phyloP scores from a whole-genome alignment of 805 yeast genomes.

The Starmera amethionina region DNA sequence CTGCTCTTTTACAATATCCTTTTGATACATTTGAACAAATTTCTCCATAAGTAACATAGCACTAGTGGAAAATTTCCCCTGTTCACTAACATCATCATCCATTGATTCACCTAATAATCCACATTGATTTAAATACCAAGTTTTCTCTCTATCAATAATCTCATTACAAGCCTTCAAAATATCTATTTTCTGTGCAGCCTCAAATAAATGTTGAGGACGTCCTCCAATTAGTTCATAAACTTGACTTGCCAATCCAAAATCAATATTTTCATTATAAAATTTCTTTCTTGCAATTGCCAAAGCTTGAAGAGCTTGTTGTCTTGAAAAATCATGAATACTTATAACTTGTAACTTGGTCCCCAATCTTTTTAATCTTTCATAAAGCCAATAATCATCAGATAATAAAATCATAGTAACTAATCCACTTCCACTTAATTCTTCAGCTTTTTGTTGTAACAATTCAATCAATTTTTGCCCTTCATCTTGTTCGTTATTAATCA shows the following conservation, averaged over 20 bases:
- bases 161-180: slow-evolving; percentile 53
- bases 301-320: slow-evolving; percentile 46
- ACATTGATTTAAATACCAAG: slow-evolving; percentile 81
- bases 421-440: slow-evolving; percentile 56
- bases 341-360: slow-evolving; percentile 71
- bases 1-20: slow-evolving; percentile 22
- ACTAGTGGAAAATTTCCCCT: slow-evolving; percentile 64
- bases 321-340: slow-evolving; percentile 52
- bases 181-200: slow-evolving; percentile 52
- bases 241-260: slow-evolving; percentile 33
- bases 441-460: slow-evolving; percentile 76
- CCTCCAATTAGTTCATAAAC: slow-evolving; percentile 73
- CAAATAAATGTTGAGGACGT: slow-evolving; percentile 71
- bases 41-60: slow-evolving; percentile 68
- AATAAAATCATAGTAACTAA: slow-evolving; percentile 50
- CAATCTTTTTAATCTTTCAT: slow-evolving; percentile 59
- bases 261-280: slow-evolving; percentile 29
- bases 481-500: slow-evolving; percentile 57
- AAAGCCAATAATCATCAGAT: slow-evolving; percentile 82
- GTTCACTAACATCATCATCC: slow-evolving; percentile 88
- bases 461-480: slow-evolving; percentile 66
- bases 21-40: slow-evolving; percentile 51
- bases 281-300: slow-evolving; percentile 39
- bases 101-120: slow-evolving; percentile 65
- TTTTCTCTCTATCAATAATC: slow-evolving; percentile 69